Conservation (phyloP, 2,329 filamentous ascomycete species). For the Xylariomycetidae sp. region DNA sequence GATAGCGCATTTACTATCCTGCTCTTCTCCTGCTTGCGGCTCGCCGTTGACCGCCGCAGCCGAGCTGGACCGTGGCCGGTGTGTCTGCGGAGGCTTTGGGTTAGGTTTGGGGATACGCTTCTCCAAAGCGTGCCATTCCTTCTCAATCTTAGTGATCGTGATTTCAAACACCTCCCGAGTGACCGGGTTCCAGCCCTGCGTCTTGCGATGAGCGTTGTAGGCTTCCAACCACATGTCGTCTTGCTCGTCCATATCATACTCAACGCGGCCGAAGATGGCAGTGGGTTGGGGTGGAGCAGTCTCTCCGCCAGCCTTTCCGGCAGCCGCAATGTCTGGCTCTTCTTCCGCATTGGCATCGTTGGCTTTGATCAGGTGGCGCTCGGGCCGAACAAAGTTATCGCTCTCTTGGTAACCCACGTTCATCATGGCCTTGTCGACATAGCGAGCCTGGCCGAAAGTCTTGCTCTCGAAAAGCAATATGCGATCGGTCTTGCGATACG, state of each 20-base stretch:
- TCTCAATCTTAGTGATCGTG: constrained; percentile 97
- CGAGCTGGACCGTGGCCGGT: constrained; percentile 85
- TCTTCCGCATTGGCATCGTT: constrained; percentile 55
- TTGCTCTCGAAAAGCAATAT: constrained; percentile 79
- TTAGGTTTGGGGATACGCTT: constrained; percentile 96
- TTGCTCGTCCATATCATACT: constrained; percentile 99
- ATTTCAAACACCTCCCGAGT: constrained; percentile 95
- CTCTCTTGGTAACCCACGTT: constrained; percentile 94
- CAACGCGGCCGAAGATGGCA: constrained; percentile 68
- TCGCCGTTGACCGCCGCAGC: constrained; percentile 95
- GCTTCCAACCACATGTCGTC: constrained; percentile 93
- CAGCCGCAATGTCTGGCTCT: constrained; percentile 43
- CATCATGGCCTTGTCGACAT: constrained; percentile 94
- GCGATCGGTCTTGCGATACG: constrained; percentile 71
- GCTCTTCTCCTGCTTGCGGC: constrained; percentile 79
- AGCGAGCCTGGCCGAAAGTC: constrained; percentile 76
- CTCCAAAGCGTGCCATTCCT: constrained; percentile 94
- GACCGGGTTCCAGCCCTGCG: constrained; percentile 71
- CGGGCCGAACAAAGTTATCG: constrained; percentile 76
- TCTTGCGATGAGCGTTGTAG: constrained; percentile 71
- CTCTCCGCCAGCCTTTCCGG: constrained; percentile 52
- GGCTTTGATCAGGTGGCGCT: constrained; percentile 63
- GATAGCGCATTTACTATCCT: constrained; percentile 94
- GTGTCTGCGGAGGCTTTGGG: constrained; percentile 91
- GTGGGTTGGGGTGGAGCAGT: constrained; percentile 33